Percentiles rank a stretch among this genome's conserved stretches.
These are phyloP conservation scores for Calonectria pseudoreteaudii DNA, from an alignment of 2,329 filamentous ascomycete genomes.

Conservation along the genomic window DNA sequence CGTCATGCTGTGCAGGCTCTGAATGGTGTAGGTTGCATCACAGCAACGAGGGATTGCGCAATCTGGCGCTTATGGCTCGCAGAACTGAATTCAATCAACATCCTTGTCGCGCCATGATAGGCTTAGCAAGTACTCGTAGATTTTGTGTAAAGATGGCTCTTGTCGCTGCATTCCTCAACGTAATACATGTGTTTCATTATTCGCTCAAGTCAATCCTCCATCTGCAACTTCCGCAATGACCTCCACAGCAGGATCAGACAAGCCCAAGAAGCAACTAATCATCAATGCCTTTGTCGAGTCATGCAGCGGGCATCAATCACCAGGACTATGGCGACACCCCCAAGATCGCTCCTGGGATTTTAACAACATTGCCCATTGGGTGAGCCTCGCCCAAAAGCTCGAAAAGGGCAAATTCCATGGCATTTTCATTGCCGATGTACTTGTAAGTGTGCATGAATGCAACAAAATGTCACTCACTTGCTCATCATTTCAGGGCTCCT, in stretches of 20 bases:
- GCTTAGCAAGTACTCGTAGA: not conserved
- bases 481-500: conserved; percentile 59
- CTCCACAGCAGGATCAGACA: conserved; percentile 3
- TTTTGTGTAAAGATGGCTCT: conserved; percentile 13
- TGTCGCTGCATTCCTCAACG: not conserved
- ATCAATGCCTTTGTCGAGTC: conserved; percentile 57
- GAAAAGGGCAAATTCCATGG: conserved; percentile 69
- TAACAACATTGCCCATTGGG: conserved; percentile 71
- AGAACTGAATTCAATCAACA: not conserved
- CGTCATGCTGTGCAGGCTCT: not conserved
- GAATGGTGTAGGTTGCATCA: conserved; percentile 7
- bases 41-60: conserved; percentile 8
- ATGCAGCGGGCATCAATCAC: conserved; percentile 59
- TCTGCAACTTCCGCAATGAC: conserved; percentile 1
- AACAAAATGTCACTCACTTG: not conserved
- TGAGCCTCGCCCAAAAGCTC: conserved; percentile 56
- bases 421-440: conserved; percentile 75
- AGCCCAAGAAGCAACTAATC: conserved; percentile 53
- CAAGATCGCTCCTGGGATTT: conserved; percentile 72
- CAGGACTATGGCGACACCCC: conserved; percentile 69
- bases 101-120: not conserved
- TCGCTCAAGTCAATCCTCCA: not conserved
- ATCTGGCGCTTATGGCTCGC: not conserved
- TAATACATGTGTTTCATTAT: not conserved
- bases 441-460: conserved; percentile 30